phyloP scores from a whole-genome alignment of 140 eudicot species.

The Senecio squalidus region DNA sequence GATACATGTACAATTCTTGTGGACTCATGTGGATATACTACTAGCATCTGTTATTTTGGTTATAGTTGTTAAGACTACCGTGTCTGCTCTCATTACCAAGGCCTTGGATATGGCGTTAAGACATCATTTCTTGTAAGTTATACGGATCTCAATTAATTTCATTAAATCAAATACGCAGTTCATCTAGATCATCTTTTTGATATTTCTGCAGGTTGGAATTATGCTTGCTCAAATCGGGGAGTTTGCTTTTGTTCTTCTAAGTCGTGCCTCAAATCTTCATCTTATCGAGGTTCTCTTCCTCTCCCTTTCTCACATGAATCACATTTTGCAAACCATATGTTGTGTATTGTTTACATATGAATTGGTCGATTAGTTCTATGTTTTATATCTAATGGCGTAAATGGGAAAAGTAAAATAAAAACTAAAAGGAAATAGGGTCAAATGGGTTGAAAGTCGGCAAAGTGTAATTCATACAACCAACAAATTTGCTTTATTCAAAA shows the following conservation, averaged over 20 bases:
- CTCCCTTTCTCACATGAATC: not conserved
- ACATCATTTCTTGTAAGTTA: slow-evolving; percentile 83
- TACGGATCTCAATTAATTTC: not conserved
- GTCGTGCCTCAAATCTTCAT: slow-evolving; percentile 94
- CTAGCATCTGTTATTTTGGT: slow-evolving; percentile 93
- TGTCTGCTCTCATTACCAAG: slow-evolving; percentile 73
- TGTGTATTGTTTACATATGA: not conserved
- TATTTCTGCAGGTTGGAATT: slow-evolving; percentile 67
- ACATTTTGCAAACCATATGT: not conserved
- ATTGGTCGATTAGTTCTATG: not conserved
- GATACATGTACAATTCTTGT: slow-evolving; percentile 83
- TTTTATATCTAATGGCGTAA: not conserved
- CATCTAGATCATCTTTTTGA: not conserved
- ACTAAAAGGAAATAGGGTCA: too few relatives aligned
- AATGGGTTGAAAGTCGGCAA: too few relatives aligned
- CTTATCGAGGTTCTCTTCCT: slow-evolving; percentile 69
- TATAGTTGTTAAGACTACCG: slow-evolving; percentile 79
- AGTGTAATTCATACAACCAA: too few relatives aligned
- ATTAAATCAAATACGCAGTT: slow-evolving; percentile 2
- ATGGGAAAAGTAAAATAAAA: too few relatives aligned
- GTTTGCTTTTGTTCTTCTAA: slow-evolving; percentile 92
- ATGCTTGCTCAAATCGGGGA: slow-evolving; percentile 99
- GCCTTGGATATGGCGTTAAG: slow-evolving; percentile 70
- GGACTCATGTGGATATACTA: slow-evolving; percentile 96
- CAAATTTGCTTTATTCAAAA: too few relatives aligned